A percentile compares a stretch with the other conserved stretches of the same genome.
phyloP scores from a whole-genome alignment of 257 asterid species.

The Solanum infundibuliforme region DNA sequence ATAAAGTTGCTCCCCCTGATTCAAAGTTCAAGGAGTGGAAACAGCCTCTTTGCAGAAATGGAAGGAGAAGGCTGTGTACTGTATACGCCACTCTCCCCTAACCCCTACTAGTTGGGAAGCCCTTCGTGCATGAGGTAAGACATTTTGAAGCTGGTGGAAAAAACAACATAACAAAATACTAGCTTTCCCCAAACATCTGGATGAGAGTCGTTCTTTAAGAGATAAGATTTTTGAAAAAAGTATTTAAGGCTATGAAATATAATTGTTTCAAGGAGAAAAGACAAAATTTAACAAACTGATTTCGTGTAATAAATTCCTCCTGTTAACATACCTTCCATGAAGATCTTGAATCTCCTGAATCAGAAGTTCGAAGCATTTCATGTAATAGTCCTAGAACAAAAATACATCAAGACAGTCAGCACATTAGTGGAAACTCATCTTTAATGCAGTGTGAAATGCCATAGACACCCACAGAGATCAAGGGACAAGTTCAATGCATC shows the following conservation, averaged over 20 bases:
- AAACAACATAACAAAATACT: not conserved
- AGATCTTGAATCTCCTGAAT: slow-evolving; percentile 59
- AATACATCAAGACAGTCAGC: slow-evolving; percentile 6
- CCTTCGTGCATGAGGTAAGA: not conserved
- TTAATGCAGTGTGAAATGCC: not conserved
- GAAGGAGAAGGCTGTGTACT: not conserved
- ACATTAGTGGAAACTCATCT: not conserved
- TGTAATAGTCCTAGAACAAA: slow-evolving; percentile 52
- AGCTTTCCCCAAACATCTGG: not conserved
- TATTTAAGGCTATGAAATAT: not conserved
- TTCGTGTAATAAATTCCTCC: not conserved
- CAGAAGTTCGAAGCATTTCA: slow-evolving; percentile 80
- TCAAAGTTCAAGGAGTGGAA: not conserved
- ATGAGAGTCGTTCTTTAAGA: not conserved
- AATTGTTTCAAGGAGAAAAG: not conserved
- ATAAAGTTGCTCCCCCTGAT: not conserved
- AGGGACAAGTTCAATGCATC: not conserved
- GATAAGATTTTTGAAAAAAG: not conserved
- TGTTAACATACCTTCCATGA: slow-evolving; percentile 74
- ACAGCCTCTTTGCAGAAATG: not conserved
- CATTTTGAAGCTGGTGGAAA: not conserved
- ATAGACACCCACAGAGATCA: not conserved
- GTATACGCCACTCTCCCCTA: not conserved
- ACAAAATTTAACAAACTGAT: not conserved
- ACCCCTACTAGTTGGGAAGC: not conserved